Evolutionary conservation across 352 stramenopile genomes (phyloP).

Genomic region (Phytophthora ohioensis): DNA sequence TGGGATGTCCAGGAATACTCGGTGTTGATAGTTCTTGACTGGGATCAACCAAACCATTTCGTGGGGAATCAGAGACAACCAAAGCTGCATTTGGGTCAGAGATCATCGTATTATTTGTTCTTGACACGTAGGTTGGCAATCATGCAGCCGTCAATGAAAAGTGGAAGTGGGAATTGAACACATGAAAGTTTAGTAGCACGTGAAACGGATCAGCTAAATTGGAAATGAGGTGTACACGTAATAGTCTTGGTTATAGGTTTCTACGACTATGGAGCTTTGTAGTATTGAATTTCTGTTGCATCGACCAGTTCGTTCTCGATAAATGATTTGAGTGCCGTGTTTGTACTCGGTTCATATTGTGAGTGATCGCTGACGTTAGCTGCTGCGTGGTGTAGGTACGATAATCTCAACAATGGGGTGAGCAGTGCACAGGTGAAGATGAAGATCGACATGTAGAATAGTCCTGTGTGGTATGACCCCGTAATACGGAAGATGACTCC

Average conservation of each 20-base stretch:
- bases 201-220: slow-evolving; percentile 20
- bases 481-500: slow-evolving; percentile 69
- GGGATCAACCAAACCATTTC: background rate
- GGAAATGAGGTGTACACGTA: background rate
- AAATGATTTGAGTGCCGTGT: slow-evolving; percentile 12
- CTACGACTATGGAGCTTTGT: slow-evolving; percentile 1
- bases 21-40: too few species aligned
- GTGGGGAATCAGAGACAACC: background rate
- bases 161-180: background rate
- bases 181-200: background rate
- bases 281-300: slow-evolving; percentile 13
- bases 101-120: slow-evolving; percentile 8
- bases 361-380: slow-evolving; percentile 7
- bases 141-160: slow-evolving; percentile 15
- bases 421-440: slow-evolving; percentile 58
- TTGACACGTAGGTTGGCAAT: background rate
- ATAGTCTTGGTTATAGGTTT: too few species aligned
- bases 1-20: background rate
- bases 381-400: slow-evolving; percentile 10
- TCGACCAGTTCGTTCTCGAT: slow-evolving; percentile 2
- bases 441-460: slow-evolving; percentile 69
- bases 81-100: background rate
- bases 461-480: slow-evolving; percentile 36
- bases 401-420: slow-evolving; percentile 34
- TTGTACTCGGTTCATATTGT: slow-evolving; percentile 2